phyloP scores from a whole-genome alignment of 2,329 filamentous ascomycete species.

The Apiospora koreana region DNA sequence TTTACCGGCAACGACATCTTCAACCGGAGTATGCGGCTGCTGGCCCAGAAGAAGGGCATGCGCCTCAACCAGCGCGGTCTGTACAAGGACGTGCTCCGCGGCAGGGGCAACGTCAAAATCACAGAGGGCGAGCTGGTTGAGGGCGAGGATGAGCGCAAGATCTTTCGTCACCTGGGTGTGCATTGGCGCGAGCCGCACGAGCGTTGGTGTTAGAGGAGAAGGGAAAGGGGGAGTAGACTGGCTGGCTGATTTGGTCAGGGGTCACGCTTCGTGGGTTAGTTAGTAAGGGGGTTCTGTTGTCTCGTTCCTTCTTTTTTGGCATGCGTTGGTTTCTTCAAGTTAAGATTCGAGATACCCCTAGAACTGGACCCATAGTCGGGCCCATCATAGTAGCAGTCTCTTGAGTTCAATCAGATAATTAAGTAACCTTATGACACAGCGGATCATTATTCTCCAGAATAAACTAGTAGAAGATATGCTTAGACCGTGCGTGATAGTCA shows the following conservation, averaged over 20 bases:
- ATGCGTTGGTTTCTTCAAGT: neutral
- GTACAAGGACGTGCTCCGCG: conserved; percentile 69
- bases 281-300: neutral
- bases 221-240: neutral
- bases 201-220: conserved; percentile 63
- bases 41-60: conserved; percentile 82
- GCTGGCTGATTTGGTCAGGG: neutral
- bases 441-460: neutral
- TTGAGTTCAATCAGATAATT: neutral
- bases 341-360: neutral
- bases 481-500: too few species aligned
- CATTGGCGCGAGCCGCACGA: conserved; percentile 79
- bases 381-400: neutral
- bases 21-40: conserved; percentile 79
- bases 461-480: too few species aligned
- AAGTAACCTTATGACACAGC: neutral
- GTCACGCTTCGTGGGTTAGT: neutral
- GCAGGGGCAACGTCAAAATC: conserved; percentile 56
- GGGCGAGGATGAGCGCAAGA: conserved; percentile 72
- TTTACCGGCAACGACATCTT: conserved; percentile 97
- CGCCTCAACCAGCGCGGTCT: conserved; percentile 81
- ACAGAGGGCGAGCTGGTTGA: conserved; percentile 73
- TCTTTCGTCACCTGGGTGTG: conserved; percentile 82
- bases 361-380: neutral
- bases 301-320: neutral